A percentile compares a stretch with the other conserved stretches of the same genome.
Evolutionary conservation across 208 protist species (phyloP).

Genomic region (Leptomonas seymouri): DNA sequence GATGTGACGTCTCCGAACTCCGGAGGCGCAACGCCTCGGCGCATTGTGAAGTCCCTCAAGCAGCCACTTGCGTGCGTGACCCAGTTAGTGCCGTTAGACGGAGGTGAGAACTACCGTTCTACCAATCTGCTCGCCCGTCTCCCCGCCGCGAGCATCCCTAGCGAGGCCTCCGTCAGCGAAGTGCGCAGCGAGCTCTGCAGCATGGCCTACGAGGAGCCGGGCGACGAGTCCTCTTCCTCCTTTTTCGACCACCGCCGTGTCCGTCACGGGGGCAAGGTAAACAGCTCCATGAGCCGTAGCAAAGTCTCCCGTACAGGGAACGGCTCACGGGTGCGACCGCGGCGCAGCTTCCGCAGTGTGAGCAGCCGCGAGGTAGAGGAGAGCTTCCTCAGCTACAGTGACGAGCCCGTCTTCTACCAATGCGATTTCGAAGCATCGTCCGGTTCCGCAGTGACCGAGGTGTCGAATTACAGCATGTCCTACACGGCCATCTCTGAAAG

Average conservation of each 20-base stretch:
- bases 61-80: constrained; percentile 41
- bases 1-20: constrained; percentile 12
- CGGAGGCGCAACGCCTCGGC: constrained; percentile 35
- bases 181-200: constrained; percentile 63
- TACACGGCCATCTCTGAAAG: constrained; percentile 63
- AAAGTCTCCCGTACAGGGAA: constrained; percentile 20
- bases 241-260: constrained; percentile 38
- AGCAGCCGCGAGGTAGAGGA: constrained; percentile 34
- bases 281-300: constrained; percentile 31
- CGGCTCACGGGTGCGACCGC: constrained; percentile 9
- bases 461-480: constrained; percentile 37
- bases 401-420: constrained; percentile 42
- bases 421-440: constrained; percentile 39
- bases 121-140: constrained; percentile 44
- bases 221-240: constrained; percentile 41
- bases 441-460: constrained; percentile 24
- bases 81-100: constrained; percentile 72
- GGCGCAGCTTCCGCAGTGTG: constrained; percentile 29
- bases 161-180: constrained; percentile 62
- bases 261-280: constrained; percentile 21
- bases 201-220: constrained; percentile 33
- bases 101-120: constrained; percentile 15
- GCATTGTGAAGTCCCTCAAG: constrained; percentile 64
- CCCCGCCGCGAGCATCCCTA: constrained; percentile 42
- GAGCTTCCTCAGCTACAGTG: constrained; percentile 55